phyloP scores from a whole-genome alignment of 176 grass and related monocot species.

The Miscanthus lutarioriparius region DNA sequence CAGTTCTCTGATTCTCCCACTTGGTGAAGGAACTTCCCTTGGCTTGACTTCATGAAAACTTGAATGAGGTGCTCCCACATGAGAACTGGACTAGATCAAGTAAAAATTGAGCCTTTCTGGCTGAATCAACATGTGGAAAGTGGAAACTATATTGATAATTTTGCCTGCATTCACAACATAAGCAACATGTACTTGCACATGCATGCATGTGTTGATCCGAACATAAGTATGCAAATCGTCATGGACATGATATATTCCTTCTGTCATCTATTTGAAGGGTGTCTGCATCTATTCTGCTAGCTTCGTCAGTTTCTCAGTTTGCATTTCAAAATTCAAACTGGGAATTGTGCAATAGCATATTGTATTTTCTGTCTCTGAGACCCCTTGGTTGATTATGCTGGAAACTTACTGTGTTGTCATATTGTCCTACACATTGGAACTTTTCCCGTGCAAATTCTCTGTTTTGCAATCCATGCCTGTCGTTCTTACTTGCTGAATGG shows the following conservation, averaged over 20 bases:
- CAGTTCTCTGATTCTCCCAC: conserved; percentile 9
- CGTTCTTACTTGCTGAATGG: background rate
- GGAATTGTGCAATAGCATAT: background rate
- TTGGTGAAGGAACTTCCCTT: background rate
- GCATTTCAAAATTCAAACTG: background rate
- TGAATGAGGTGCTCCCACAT: background rate
- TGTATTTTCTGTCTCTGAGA: background rate
- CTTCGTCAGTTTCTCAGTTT: conserved; percentile 5
- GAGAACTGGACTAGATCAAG: background rate
- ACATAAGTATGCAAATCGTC: background rate
- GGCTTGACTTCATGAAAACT: background rate
- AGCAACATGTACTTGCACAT: background rate
- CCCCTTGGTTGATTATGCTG: background rate
- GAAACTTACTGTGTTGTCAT: background rate
- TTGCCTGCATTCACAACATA: background rate
- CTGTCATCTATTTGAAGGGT: background rate
- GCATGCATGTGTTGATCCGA: background rate
- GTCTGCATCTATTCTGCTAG: background rate
- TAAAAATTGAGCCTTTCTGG: conserved; percentile 19
- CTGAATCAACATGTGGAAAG: conserved; percentile 17
- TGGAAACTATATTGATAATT: background rate
- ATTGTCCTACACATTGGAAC: conserved; percentile 3
- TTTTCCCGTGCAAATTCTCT: background rate
- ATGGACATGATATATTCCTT: background rate
- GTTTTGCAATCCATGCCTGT: background rate